A percentile compares a stretch with the other conserved stretches of the same genome.
Evolutionary conservation across 345 rosid species (phyloP).

Genomic region (Hibiscus syriacus): DNA sequence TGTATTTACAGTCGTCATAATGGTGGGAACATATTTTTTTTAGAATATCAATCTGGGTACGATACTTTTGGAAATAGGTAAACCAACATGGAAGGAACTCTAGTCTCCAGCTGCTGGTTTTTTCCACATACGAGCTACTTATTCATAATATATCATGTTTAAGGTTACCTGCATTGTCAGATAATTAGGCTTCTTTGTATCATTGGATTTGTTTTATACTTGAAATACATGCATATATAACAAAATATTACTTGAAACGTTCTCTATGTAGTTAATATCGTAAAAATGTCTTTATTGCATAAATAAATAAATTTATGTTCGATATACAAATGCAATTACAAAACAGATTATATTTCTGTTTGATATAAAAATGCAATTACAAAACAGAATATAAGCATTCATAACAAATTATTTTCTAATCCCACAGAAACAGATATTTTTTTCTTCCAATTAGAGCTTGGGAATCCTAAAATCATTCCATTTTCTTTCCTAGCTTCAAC

Average conservation of each 20-base stretch:
- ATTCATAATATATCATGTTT: background rate
- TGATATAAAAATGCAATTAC: too few species aligned
- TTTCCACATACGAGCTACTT: background rate
- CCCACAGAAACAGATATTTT: too few species aligned
- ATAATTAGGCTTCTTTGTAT: background rate
- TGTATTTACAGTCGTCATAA: too few species aligned
- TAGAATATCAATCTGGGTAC: too few species aligned
- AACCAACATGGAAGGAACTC: background rate
- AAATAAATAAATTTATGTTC: background rate
- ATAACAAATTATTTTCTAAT: too few species aligned
- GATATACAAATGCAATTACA: background rate
- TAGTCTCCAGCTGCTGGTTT: background rate
- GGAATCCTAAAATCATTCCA: too few species aligned
- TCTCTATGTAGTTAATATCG: background rate
- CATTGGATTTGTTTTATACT: background rate
- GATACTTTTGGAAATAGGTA: too few species aligned
- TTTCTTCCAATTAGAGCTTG: too few species aligned
- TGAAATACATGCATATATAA: background rate
- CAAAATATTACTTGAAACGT: background rate
- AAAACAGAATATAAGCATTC: too few species aligned
- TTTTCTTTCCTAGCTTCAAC: constrained; percentile 19
- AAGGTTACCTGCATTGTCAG: background rate
- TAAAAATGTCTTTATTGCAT: background rate
- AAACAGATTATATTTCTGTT: background rate
- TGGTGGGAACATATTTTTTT: too few species aligned